Conservation (phyloP, 495 filamentous ascomycete genomes). For the Penicillium argentinense region DNA sequence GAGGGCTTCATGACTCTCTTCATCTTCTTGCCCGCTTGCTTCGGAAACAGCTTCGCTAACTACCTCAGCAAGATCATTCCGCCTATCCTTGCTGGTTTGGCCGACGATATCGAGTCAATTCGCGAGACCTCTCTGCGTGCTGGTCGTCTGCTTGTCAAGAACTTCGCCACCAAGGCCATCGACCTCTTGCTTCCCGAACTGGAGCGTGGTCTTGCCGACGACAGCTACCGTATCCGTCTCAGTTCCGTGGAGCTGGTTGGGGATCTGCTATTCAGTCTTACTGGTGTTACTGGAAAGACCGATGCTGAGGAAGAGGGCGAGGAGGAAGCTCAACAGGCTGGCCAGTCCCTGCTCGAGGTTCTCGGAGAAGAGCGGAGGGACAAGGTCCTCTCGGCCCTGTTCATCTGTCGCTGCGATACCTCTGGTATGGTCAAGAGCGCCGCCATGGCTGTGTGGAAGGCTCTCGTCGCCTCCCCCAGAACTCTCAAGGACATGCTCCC, state of each 20-base stretch:
- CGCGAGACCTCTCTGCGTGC: slow-evolving; percentile 90
- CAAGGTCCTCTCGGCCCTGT: slow-evolving; percentile 90
- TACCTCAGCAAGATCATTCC: slow-evolving; percentile 96
- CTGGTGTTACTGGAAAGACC: slow-evolving; percentile 82
- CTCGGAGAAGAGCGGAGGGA: slow-evolving; percentile 94
- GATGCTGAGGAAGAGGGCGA: slow-evolving; percentile 85
- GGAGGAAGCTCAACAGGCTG: slow-evolving; percentile 74
- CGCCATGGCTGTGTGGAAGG: slow-evolving; percentile 94
- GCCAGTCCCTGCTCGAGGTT: slow-evolving; percentile 85
- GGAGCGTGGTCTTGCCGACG: slow-evolving; percentile 91
- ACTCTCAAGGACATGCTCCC: slow-evolving; percentile 94
- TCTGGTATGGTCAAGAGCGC: slow-evolving; percentile 87
- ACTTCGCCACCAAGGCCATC: slow-evolving; percentile 91
- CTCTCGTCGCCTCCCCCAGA: slow-evolving; percentile 85
- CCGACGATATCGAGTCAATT: slow-evolving; percentile 93
- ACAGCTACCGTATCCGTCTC: slow-evolving; percentile 93
- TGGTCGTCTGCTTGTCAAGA: slow-evolving; percentile 93
- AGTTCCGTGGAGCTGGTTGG: slow-evolving; percentile 97
- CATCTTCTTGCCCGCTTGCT: slow-evolving; percentile 97
- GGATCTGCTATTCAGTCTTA: slow-evolving; percentile 95
- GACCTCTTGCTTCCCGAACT: slow-evolving; percentile 92
- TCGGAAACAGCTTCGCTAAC: slow-evolving; percentile 96
- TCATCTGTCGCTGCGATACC: slow-evolving; percentile 97
- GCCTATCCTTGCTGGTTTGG: slow-evolving; percentile 89
- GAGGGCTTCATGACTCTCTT: slow-evolving; percentile 99